These are phyloP conservation scores for Calocybe gangraenosa DNA, from an alignment of 768 basidiomycete genomes.

Conservation along the genomic window DNA sequence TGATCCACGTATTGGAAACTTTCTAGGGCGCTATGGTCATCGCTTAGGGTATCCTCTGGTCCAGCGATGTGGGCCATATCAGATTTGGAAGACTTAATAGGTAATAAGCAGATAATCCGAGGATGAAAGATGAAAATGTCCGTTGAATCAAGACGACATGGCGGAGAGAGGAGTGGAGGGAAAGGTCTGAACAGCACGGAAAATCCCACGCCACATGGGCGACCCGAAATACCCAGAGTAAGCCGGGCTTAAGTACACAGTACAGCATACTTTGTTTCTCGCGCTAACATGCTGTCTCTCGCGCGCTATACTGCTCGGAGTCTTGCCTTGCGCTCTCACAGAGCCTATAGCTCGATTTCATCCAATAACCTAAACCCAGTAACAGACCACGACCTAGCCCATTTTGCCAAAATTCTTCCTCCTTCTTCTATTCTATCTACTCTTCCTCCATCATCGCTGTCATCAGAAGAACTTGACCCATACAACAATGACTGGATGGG, in stretches of 20 bases:
- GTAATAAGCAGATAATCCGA: conserved; percentile 6
- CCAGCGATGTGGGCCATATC: conserved; percentile 22
- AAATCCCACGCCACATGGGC: conserved; percentile 19
- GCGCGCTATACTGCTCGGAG: conserved; percentile 19
- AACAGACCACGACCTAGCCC: conserved; percentile 53
- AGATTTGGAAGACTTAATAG: background rate
- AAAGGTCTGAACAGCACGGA: background rate
- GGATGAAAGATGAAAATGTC: conserved; percentile 1
- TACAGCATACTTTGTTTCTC: background rate
- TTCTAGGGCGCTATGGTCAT: conserved; percentile 31
- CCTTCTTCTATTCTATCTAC: conserved; percentile 65
- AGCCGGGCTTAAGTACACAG: background rate
- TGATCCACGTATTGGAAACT: conserved; percentile 22
- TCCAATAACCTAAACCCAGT: conserved; percentile 44
- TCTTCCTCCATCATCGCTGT: conserved; percentile 41
- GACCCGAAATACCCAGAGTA: conserved; percentile 6
- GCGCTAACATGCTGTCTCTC: conserved; percentile 10
- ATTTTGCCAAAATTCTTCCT: conserved; percentile 66
- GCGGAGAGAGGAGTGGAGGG: conserved; percentile 10
- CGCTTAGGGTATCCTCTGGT: conserved; percentile 33
- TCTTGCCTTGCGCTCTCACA: conserved; percentile 11
- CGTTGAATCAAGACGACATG: conserved; percentile 1
- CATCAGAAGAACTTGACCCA: conserved; percentile 62
- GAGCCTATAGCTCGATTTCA: conserved; percentile 19
- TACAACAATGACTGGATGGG: conserved; percentile 97